Percentiles rank a stretch among this genome's conserved stretches.
These are phyloP conservation scores for Spizellomyces punctatus DNA, from an alignment of 192 early-diverging fungal genomes.

Conservation along the genomic window DNA sequence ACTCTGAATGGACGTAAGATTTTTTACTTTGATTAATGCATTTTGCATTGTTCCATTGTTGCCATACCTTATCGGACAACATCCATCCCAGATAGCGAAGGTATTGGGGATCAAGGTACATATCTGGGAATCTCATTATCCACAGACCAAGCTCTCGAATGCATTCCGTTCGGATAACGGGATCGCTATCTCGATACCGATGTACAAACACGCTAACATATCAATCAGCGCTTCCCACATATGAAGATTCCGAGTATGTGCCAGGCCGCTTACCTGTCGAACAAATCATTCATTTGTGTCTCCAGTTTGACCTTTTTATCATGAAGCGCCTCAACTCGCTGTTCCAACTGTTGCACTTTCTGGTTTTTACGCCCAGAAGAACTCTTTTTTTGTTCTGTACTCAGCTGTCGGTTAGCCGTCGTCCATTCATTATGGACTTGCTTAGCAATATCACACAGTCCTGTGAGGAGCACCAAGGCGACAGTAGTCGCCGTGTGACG, in stretches of 20 bases:
- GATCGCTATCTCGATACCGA: constrained; percentile 85
- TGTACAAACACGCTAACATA: constrained; percentile 79
- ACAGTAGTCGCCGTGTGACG: constrained; percentile 83
- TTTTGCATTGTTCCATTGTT: neutral
- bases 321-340: constrained; percentile 48
- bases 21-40: neutral
- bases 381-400: constrained; percentile 54
- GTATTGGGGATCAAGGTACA: constrained; percentile 75
- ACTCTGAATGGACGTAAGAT: neutral
- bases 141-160: constrained; percentile 78
- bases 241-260: too few species aligned
- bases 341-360: constrained; percentile 39
- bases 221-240: neutral
- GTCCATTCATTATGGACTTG: constrained; percentile 61
- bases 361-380: constrained; percentile 19
- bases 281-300: constrained; percentile 69
- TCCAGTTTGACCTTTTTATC: constrained; percentile 62
- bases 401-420: constrained; percentile 71
- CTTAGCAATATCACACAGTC: constrained; percentile 71
- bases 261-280: constrained; percentile 60
- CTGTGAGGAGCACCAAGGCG: constrained; percentile 65
- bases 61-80: constrained; percentile 69
- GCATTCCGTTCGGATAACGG: constrained; percentile 83
- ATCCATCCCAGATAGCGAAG: constrained; percentile 86
- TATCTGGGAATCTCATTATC: constrained; percentile 69